Conservation (phyloP, 2,329 filamentous ascomycete genomes). For the Neopestalotiopsis clavispora region DNA sequence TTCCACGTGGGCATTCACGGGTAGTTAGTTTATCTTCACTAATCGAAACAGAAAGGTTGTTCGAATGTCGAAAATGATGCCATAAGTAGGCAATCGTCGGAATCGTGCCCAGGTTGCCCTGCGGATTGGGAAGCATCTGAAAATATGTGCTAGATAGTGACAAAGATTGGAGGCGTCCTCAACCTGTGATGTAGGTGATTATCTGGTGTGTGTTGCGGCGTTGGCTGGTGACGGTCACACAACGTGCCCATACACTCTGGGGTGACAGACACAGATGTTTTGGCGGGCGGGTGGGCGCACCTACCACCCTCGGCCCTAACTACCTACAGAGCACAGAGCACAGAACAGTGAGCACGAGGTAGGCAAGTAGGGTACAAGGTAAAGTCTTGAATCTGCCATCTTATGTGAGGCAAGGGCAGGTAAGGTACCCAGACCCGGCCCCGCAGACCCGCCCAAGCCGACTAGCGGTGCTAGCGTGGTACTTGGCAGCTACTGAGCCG, state of each 20-base stretch:
- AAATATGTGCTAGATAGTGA: no score
- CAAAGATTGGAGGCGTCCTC: no score
- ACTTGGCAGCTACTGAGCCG: slow-evolving; percentile 1
- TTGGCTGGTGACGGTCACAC: not conserved
- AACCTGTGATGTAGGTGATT: not conserved
- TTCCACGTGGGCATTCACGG: no score
- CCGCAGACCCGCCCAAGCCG: slow-evolving; percentile 9
- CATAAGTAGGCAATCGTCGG: no score
- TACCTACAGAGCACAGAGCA: not conserved
- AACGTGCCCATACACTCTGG: not conserved
- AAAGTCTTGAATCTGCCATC: slow-evolving; percentile 17
- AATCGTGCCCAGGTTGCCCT: no score
- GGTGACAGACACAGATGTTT: not conserved
- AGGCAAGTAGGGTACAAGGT: not conserved
- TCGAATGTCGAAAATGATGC: no score
- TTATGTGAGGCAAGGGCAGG: slow-evolving; percentile 17
- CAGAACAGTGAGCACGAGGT: not conserved
- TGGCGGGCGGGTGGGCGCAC: not conserved
- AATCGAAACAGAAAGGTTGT: no score
- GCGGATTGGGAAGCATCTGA: no score
- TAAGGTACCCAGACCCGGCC: not conserved
- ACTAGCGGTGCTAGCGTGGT: not conserved
- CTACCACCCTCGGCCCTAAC: not conserved
- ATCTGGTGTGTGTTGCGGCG: not conserved
- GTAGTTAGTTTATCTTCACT: no score